These are phyloP conservation scores for Trichoderma virens DNA, from an alignment of 495 filamentous ascomycete genomes.

Conservation along the genomic window DNA sequence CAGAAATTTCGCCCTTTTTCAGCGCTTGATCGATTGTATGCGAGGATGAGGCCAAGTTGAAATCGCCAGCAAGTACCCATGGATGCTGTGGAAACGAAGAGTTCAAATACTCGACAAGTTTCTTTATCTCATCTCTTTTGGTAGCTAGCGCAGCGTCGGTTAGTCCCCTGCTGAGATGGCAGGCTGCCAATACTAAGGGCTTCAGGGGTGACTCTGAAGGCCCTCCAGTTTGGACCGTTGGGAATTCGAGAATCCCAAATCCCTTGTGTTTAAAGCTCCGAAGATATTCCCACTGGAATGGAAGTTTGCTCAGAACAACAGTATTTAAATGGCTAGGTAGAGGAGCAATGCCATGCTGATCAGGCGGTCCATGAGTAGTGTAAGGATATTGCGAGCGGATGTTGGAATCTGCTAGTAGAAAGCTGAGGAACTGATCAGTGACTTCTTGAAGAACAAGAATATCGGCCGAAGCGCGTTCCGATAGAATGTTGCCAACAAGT, in stretches of 20 bases:
- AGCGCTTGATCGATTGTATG: constrained; percentile 41
- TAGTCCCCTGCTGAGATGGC: constrained; percentile 48
- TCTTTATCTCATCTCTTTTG: constrained; percentile 41
- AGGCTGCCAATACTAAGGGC: constrained; percentile 37
- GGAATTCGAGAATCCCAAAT: constrained; percentile 36
- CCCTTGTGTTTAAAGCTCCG: constrained; percentile 43
- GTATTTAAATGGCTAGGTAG: constrained; percentile 47
- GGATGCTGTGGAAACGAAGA: constrained; percentile 25
- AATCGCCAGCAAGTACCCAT: constrained; percentile 51
- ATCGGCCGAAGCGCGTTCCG: constrained; percentile 28
- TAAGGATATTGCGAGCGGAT: constrained; percentile 43
- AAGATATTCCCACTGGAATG: constrained; percentile 43
- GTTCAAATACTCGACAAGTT: constrained; percentile 34
- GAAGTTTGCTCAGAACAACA: constrained; percentile 41
- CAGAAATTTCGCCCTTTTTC: constrained; percentile 35
- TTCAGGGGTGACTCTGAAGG: constrained; percentile 10
- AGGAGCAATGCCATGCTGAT: constrained; percentile 37
- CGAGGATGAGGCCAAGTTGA: constrained; percentile 47
- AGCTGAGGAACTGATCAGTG: constrained; percentile 47
- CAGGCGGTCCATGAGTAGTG: constrained; percentile 41
- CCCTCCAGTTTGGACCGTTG: constrained; percentile 22
- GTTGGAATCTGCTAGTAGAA: constrained; percentile 34
- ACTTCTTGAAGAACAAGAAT: constrained; percentile 52
- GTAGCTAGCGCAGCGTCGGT: constrained; percentile 43
- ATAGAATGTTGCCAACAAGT: constrained; percentile 37